Evolutionary conservation across 345 rosid species (phyloP).

Genomic region (Zanthoxylum bungeanum): DNA sequence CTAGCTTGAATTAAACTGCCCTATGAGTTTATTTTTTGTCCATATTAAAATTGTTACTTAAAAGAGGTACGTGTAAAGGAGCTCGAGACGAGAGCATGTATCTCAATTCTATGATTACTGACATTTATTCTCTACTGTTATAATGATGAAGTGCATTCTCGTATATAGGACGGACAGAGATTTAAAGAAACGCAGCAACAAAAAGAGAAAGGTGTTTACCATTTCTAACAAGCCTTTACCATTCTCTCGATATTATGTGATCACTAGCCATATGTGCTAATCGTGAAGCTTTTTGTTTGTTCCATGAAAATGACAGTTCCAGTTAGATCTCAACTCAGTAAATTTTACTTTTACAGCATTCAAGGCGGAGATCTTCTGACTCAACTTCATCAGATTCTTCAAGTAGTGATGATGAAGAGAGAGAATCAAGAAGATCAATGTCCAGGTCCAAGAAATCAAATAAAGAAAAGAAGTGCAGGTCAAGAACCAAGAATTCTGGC

Average conservation of each 20-base stretch:
- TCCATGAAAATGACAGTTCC: too few relatives aligned
- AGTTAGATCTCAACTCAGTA: too few relatives aligned
- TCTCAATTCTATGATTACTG: constrained; percentile 4
- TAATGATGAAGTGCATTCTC: constrained; percentile 21
- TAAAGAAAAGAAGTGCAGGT: constrained; percentile 78
- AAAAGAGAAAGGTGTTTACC: constrained; percentile 71
- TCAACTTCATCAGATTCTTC: constrained; percentile 74
- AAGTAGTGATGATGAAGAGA: constrained; percentile 71
- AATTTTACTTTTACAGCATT: constrained; percentile 51
- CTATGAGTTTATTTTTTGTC: too few relatives aligned
- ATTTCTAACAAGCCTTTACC: constrained; percentile 4
- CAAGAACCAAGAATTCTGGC: too few relatives aligned
- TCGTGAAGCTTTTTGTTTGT: background rate
- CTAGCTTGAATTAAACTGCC: too few relatives aligned
- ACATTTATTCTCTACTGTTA: background rate
- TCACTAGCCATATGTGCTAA: background rate
- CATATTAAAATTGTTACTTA: background rate
- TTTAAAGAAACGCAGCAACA: constrained; percentile 70
- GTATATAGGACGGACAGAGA: constrained; percentile 86
- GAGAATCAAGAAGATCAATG: constrained; percentile 70
- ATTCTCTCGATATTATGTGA: background rate
- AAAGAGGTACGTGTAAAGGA: constrained; percentile 50
- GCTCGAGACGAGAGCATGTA: constrained; percentile 4
- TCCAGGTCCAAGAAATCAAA: constrained; percentile 65
- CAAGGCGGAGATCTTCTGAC: constrained; percentile 54